These are phyloP conservation scores for Nothopassalora personata DNA, from an alignment of 2,329 filamentous ascomycete genomes.

Conservation along the genomic window DNA sequence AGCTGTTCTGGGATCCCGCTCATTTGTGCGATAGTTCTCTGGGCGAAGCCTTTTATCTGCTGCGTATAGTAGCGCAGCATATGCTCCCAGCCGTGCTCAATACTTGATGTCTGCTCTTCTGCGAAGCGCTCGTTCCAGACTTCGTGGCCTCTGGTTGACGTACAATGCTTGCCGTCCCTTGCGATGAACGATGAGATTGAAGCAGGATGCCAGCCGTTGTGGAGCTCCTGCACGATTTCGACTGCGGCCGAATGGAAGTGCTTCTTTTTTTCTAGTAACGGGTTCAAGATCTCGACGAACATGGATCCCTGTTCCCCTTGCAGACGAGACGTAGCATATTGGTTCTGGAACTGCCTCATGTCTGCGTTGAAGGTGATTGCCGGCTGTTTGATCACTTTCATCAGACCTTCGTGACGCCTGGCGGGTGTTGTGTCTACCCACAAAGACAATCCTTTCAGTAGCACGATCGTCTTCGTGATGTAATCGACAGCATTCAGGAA, in stretches of 20 bases:
- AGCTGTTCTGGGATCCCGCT: conserved; percentile 1
- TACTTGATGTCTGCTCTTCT: neutral
- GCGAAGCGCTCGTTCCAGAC: conserved; percentile 24
- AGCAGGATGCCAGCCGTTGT: too few species aligned
- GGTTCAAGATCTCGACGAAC: too few species aligned
- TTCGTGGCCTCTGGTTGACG: conserved; percentile 4
- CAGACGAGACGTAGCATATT: too few species aligned
- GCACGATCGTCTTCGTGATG: conserved; percentile 7
- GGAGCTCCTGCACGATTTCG: neutral
- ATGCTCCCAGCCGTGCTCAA: neutral
- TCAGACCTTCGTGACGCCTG: neutral
- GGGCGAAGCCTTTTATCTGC: neutral
- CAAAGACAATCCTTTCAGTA: conserved; percentile 11
- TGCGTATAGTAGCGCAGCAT: neutral
- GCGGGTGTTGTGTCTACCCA: conserved; percentile 10
- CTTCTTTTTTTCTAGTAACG: neutral
- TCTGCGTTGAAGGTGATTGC: neutral
- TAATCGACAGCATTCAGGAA: conserved; percentile 12
- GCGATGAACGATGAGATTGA: conserved; percentile 20
- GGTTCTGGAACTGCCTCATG: neutral
- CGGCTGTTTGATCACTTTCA: conserved; percentile 2
- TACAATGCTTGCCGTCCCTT: conserved; percentile 16
- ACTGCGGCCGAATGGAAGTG: conserved; percentile 6
- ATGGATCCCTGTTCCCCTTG: too few species aligned
- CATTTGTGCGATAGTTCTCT: neutral